Evolutionary conservation across 345 rosid genomes (phyloP).

Genomic region (Ailanthus altissimus): DNA sequence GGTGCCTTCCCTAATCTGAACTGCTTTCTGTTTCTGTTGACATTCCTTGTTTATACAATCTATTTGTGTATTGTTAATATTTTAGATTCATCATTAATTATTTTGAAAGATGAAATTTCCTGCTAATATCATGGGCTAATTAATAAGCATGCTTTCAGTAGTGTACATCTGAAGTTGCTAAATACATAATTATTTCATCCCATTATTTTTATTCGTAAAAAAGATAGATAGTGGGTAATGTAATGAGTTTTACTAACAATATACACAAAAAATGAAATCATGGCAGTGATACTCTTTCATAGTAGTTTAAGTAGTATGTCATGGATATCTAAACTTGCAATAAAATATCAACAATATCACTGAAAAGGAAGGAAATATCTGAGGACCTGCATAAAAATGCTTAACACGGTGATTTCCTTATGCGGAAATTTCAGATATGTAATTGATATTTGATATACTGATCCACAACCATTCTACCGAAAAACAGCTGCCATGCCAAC

Average conservation of each 20-base stretch:
- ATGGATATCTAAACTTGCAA: neutral
- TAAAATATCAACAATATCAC: neutral
- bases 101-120: neutral
- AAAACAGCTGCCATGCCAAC: neutral
- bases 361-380: neutral
- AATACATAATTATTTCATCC: neutral
- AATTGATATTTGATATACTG: neutral
- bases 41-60: neutral
- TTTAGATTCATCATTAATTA: neutral
- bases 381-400: neutral
- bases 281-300: neutral
- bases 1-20: neutral
- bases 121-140: neutral
- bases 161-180: neutral
- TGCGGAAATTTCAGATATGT: neutral
- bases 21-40: neutral
- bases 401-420: neutral
- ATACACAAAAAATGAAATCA: neutral
- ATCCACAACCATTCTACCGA: neutral
- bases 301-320: neutral
- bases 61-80: neutral
- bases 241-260: neutral
- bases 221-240: neutral
- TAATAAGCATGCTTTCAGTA: slow-evolving; percentile 2
- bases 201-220: neutral